A percentile compares a stretch with the other conserved stretches of the same genome.
Evolutionary conservation across 768 basidiomycete species (phyloP).

Genomic region (Gyrodon lividus): DNA sequence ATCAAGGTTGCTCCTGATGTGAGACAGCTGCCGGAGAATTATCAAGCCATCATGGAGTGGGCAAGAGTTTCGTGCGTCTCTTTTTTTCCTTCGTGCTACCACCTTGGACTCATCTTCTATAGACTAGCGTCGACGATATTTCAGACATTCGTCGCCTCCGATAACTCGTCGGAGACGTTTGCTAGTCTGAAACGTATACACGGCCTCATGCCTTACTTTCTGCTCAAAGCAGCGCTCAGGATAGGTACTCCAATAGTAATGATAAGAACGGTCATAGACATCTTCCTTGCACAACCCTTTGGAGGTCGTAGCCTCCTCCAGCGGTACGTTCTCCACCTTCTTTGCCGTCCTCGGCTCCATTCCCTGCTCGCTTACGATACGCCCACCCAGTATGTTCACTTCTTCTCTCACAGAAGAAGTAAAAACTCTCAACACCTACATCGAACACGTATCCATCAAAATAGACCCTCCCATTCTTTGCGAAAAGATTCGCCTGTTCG

Average conservation of each 20-base stretch:
- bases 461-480: constrained; percentile 86
- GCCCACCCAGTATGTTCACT: constrained; percentile 80
- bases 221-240: constrained; percentile 87
- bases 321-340: constrained; percentile 45
- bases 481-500: constrained; percentile 83
- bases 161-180: constrained; percentile 88
- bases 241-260: constrained; percentile 96
- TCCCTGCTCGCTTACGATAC: constrained; percentile 2
- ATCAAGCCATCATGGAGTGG: constrained; percentile 92
- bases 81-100: not conserved
- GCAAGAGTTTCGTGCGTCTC: constrained; percentile 87
- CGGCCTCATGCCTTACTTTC: constrained; percentile 96
- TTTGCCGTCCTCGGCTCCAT: not conserved
- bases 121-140: constrained; percentile 97
- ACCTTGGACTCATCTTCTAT: constrained; percentile 11
- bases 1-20: constrained; percentile 81
- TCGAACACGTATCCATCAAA: constrained; percentile 83
- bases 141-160: constrained; percentile 90
- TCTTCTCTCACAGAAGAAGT: constrained; percentile 90
- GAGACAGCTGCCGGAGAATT: constrained; percentile 76
- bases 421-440: constrained; percentile 79
- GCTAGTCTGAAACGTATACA: constrained; percentile 88
- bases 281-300: constrained; percentile 97
- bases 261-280: constrained; percentile 89
- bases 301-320: constrained; percentile 91